These are phyloP conservation scores for Apophysomyces elegans DNA, from an alignment of 371 early-diverging fungal genomes.

Conservation along the genomic window DNA sequence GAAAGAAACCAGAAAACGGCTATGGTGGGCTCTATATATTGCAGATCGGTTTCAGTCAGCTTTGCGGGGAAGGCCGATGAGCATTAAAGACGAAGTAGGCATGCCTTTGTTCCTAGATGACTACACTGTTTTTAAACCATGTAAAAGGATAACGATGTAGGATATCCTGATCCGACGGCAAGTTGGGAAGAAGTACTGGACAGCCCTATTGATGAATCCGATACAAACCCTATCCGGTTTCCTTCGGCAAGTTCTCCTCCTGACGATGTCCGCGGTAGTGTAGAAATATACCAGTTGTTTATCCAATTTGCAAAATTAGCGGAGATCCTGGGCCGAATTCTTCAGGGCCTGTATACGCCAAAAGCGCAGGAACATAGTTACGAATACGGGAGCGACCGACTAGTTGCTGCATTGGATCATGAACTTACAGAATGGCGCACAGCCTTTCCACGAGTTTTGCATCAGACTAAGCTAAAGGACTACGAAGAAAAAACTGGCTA, in stretches of 20 bases:
- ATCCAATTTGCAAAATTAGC: conserved; percentile 48
- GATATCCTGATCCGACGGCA: conserved; percentile 40
- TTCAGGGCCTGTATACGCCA: conserved; percentile 50
- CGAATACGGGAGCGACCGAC: conserved; percentile 44
- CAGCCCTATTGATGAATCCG: conserved; percentile 25
- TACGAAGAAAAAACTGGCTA: conserved; percentile 41
- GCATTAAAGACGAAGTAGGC: conserved; percentile 47
- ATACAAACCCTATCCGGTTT: conserved; percentile 26
- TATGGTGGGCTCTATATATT: conserved; percentile 52
- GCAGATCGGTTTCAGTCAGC: conserved; percentile 52
- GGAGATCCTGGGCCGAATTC: conserved; percentile 45
- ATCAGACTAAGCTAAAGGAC: conserved; percentile 36
- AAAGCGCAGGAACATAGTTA: conserved; percentile 42
- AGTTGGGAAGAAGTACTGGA: conserved; percentile 48
- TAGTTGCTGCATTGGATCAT: conserved; percentile 45
- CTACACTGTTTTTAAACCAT: too few species aligned
- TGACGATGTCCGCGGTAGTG: conserved; percentile 23
- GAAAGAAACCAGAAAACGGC: conserved; percentile 45
- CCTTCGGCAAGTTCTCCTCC: conserved; percentile 43
- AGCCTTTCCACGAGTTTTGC: conserved; percentile 39
- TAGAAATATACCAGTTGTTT: conserved; percentile 44
- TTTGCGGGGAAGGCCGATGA: conserved; percentile 48
- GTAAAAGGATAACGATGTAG: conserved; percentile 45
- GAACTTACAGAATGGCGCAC: conserved; percentile 53
- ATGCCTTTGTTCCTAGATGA: not conserved